Evolutionary conservation across 495 filamentous ascomycete species (phyloP), one percentile per base, ranked within the genome.

Genomic region (Lophiotrema nucula): DNA sequence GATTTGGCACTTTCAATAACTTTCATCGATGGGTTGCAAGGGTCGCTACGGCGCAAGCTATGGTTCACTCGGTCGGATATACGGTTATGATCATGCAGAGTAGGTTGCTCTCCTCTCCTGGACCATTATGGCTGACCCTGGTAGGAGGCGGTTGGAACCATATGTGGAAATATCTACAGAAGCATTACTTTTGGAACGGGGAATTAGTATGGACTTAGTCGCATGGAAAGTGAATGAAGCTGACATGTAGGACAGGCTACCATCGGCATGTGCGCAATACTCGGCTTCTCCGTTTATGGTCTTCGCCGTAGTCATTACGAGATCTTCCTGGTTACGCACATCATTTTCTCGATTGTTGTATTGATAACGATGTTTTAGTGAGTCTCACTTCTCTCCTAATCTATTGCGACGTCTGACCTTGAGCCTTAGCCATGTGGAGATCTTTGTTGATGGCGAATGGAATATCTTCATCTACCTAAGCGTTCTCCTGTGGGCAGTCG

Each of bases 291-390:
- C 1, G 58, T 81, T 5, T 73, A 78, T 31, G 72, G 70, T 24
- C 68, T 83, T 23, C 74, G 82, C 4, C 71, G 69, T 28, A 67
- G 66, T 25, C 68, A 65, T 10, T 84, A 83, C 57, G 82, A 85
- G 55, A 62, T 77, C 16, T 84, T 84, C 51, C 69, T 83, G 10
- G 55, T 78, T 16, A 62, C 73, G 23, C 82, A 85, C 53, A 78
- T 84, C 37, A 12, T 77, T 0, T 71, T 83, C 37, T 79, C 80
- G 0, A 59, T 81, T 10, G 52, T 79, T 8, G 70, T 75, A 2
- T 66, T 84, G 0, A 56, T 78, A n/a, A 79, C 72, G 11, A 75
- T 81, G 51, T 83, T 77, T 63, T 76, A 77, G 81, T 83, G 59
- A 62, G 79, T 70, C 23, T 38, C 8, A 37, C 22, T 15, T 35